Percentiles rank a stretch among this genome's conserved stretches.
Conservation (phyloP, 2,329 filamentous ascomycete species). For the Ophiostoma himal-ulmi region DNA sequence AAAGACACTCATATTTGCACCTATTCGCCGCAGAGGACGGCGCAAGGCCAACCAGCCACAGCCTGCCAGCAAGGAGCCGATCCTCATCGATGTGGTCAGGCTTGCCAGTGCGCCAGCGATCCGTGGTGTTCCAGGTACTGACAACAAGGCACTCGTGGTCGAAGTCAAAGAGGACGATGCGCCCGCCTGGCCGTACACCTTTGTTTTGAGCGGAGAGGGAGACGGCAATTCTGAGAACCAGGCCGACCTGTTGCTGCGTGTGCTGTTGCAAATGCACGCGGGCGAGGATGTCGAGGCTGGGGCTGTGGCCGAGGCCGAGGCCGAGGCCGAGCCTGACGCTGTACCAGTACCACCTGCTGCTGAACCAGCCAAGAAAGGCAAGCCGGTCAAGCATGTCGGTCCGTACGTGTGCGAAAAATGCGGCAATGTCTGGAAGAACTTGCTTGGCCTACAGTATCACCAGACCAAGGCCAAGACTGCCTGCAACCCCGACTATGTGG, state of each 20-base stretch:
- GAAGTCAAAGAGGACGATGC: slow-evolving; percentile 20
- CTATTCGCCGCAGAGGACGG: slow-evolving; percentile 13
- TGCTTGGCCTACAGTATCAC: slow-evolving; percentile 54
- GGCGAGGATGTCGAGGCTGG: slow-evolving; percentile 16
- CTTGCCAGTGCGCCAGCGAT: slow-evolving; percentile 26
- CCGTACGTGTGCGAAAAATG: slow-evolving; percentile 48
- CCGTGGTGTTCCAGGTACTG: slow-evolving; percentile 26
- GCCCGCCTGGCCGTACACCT: background rate
- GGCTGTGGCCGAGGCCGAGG: slow-evolving; percentile 16
- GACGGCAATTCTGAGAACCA: background rate
- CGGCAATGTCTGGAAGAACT: slow-evolving; percentile 51
- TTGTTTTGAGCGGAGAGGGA: background rate
- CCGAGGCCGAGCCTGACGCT: background rate
- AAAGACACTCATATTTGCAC: slow-evolving; percentile 25
- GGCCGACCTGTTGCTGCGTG: background rate
- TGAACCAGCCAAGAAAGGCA: background rate
- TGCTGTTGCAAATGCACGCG: background rate
- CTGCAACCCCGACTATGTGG: slow-evolving; percentile 47
- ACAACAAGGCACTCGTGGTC: slow-evolving; percentile 29
- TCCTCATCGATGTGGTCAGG: slow-evolving; percentile 28
- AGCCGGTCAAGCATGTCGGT: background rate
- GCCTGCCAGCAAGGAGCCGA: slow-evolving; percentile 24
- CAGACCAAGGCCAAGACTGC: slow-evolving; percentile 47
- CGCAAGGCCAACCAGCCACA: background rate
- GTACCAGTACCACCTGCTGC: background rate